A percentile compares a stretch with the other conserved stretches of the same genome.
phyloP scores from a whole-genome alignment of 768 basidiomycete species.

The Neoboletus brunneissimus region DNA sequence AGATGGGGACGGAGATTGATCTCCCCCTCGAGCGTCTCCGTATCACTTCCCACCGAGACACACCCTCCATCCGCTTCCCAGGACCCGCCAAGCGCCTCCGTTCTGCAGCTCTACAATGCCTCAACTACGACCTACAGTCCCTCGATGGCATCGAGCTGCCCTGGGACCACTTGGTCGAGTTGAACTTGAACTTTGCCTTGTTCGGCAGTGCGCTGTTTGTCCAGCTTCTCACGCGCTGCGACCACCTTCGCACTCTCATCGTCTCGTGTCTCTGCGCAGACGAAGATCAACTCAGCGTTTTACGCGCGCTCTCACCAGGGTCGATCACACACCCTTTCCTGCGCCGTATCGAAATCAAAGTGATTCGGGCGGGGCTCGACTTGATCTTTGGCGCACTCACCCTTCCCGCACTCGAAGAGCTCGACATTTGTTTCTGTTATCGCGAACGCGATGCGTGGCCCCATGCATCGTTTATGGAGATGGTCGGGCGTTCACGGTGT shows the following conservation, averaged over 20 bases:
- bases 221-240: constrained; percentile 23
- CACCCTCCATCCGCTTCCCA: constrained; percentile 16
- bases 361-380: constrained; percentile 26
- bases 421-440: constrained; percentile 32
- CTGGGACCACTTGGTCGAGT: constrained; percentile 26
- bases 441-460: constrained; percentile 31
- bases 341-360: constrained; percentile 30
- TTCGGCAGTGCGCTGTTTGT: constrained; percentile 24
- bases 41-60: constrained; percentile 18
- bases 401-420: constrained; percentile 29
- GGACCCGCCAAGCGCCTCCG: constrained; percentile 16
- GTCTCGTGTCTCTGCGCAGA: constrained; percentile 28
- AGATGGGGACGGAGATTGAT: neutral
- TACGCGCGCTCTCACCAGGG: constrained; percentile 11
- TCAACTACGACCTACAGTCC: constrained; percentile 21
- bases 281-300: constrained; percentile 2
- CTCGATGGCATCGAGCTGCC: constrained; percentile 26
- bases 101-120: constrained; percentile 19
- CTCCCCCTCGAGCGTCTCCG: constrained; percentile 20
- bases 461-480: constrained; percentile 22
- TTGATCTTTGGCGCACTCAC: constrained; percentile 18
- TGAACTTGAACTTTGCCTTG: constrained; percentile 28
- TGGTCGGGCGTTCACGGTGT: constrained; percentile 26
- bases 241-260: constrained; percentile 17
- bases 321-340: constrained; percentile 17